Base-by-base conservation (phyloP, 2,329 filamentous ascomycete genomes). In the Neofusicoccum umdonicola region DNA sequence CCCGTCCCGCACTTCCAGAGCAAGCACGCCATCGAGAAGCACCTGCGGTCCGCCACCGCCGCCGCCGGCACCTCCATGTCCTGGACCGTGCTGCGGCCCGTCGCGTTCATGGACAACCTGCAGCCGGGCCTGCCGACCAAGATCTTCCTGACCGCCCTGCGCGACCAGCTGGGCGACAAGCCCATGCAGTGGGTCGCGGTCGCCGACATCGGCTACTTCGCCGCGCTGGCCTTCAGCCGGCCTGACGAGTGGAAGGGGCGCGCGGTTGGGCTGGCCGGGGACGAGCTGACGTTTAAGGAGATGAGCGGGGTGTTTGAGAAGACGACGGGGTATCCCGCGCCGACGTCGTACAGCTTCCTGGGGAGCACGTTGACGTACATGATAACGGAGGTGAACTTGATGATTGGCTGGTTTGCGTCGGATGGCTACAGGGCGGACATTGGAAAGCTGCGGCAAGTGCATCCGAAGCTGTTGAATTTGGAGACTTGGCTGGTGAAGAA, bases 41-140 rank as follows among this genome's bases (percentile, higher is more conserved):
- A 90, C 67, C 80, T 90, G n/a, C 76, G 83, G 35, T 77, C 82
- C 31, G 77, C 77, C 1, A 78, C 77, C 1, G 70, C 78, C 8
- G 27, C 15, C n/a, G n/a, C n/a, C n/a, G n/a, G n/a, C 12, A 74
- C 74, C 3, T 11, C 52, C 0, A 87, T 88, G 85, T 76, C 75
- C 6, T 90, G 85, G 83, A 88, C 85, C 0, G 84, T 90, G 44
- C 76, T 90, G 2, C 82, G 87, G 3, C 87, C 87, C 0, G 83
- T 84, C 0, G 85, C 83, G 1, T 90, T 90, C 75, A 85, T 88
- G 78, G 87, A 90, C 58, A 87, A 88, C 74, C 69, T 85, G 4
- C 73, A 70, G 2, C 77, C 80, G 0, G 78, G 77, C 11, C 81
- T 85, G 67, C 67, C 78, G 8, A 82, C 82, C 3, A 82, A 81